phyloP scores from a whole-genome alignment of 1,284 basidiomycete genomes.

The Cryptococcus sp. region DNA sequence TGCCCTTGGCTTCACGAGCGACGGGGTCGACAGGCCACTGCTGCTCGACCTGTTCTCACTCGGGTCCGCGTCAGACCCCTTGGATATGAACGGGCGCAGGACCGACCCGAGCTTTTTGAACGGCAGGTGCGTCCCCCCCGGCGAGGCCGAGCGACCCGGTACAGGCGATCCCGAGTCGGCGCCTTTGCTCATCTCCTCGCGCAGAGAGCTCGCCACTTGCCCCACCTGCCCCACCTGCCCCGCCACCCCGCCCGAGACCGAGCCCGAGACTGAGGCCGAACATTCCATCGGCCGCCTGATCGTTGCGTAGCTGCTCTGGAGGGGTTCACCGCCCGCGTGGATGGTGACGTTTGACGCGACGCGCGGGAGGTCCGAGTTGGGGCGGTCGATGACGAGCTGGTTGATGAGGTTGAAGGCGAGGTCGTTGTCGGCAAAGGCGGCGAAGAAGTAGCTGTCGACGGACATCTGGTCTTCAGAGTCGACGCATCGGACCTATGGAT shows the following conservation, averaged over 20 bases:
- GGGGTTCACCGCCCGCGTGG: slow-evolving; percentile 5
- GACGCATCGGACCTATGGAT: slow-evolving; percentile 64
- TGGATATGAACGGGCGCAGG: slow-evolving; percentile 29
- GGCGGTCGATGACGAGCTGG: slow-evolving; percentile 59
- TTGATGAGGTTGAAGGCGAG: slow-evolving; percentile 73
- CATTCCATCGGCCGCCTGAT: slow-evolving; percentile 6
- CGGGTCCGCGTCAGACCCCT: not conserved
- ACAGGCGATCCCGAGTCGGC: slow-evolving; percentile 22
- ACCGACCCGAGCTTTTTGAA: slow-evolving; percentile 31
- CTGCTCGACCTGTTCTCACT: not conserved
- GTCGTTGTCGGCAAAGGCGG: slow-evolving; percentile 79
- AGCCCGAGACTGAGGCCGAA: not conserved
- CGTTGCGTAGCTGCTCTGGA: slow-evolving; percentile 17
- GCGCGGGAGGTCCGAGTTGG: slow-evolving; percentile 25
- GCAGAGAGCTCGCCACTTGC: too few relatives aligned
- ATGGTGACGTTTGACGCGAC: slow-evolving; percentile 26
- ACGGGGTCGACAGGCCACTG: slow-evolving; percentile 11
- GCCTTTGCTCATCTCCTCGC: not conserved
- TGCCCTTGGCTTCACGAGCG: slow-evolving; percentile 12
- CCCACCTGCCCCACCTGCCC: too few relatives aligned
- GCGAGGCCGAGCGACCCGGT: slow-evolving; percentile 3
- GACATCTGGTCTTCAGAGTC: slow-evolving; percentile 73
- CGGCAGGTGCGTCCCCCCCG: slow-evolving; percentile 21
- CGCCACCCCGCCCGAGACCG: not conserved
- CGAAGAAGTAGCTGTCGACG: slow-evolving; percentile 76